Percentiles rank a stretch among this genome's conserved stretches.
Conservation (phyloP, 2,329 filamentous ascomycete species). For the Colletotrichum simmondsii region DNA sequence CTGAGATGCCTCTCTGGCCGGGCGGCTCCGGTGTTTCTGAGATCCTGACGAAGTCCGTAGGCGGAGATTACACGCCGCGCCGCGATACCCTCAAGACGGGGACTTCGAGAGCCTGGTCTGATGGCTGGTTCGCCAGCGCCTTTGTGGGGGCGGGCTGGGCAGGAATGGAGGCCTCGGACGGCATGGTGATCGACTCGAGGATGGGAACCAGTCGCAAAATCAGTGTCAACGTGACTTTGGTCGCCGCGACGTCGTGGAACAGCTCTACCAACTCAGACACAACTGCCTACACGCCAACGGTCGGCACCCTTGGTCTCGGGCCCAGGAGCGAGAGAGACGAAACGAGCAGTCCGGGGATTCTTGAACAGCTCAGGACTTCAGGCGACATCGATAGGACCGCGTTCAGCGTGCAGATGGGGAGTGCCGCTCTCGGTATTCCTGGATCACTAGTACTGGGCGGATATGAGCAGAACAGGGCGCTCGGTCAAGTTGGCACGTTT, state of each 20-base stretch:
- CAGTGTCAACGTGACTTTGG: constrained; percentile 1
- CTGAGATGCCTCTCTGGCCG: constrained; percentile 1
- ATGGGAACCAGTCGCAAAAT: not conserved
- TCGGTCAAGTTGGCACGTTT: constrained; percentile 41
- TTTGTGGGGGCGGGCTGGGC: not conserved
- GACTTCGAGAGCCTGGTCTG: not conserved
- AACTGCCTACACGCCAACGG: not conserved
- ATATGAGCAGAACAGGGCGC: constrained; percentile 44
- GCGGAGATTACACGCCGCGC: not conserved
- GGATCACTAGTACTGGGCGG: constrained; percentile 47
- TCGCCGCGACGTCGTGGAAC: constrained; percentile 2
- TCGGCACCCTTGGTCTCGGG: constrained; percentile 14
- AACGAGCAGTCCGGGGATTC: not conserved
- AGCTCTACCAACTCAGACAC: not conserved
- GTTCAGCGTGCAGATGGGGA: constrained; percentile 46
- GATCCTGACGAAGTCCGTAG: not conserved
- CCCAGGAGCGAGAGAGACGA: not conserved
- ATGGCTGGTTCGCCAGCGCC: not conserved
- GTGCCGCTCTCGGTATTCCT: constrained; percentile 39
- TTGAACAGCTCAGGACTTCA: constrained; percentile 34
- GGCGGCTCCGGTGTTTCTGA: not conserved
- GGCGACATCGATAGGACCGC: constrained; percentile 39
- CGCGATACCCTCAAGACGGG: not conserved
- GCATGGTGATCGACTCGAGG: not conserved
- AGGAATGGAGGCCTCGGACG: constrained; percentile 1